Evolutionary conservation across 2,329 filamentous ascomycete species (phyloP), one percentile per base, ranked within the genome.

Genomic region (Raffaelea arxii): DNA sequence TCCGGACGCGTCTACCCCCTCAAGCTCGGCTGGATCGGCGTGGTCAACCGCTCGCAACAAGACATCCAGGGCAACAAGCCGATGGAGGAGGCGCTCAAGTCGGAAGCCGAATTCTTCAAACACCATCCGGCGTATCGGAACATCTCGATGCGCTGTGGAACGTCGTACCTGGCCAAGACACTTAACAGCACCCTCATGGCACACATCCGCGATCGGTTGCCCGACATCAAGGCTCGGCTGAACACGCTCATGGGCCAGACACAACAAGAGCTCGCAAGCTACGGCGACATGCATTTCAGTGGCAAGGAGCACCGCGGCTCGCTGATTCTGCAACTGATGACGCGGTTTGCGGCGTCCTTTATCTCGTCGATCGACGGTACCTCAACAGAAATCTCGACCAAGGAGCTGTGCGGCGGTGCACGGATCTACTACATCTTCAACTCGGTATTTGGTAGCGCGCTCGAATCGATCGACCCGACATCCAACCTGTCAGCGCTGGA

Each of bases 211-310:
- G 92, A 98, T 62, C 81, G 92, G 41, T 71, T 98, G 57, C 92
- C 92, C 25, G 92, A 98, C 64, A 98, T 98, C 71, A 98, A 98
- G 68, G 92, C 92, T 43, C 83, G 92, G 46, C 75, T 98, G 51
- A 98, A 98, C 65, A 98, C 92, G 1, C 71, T 98, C 44, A 98
- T 98, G 92, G 92, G 92, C n/a, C 92, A 98, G 66, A 97, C 92
- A 42, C 92, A 98, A 62, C 92, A 98, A 69, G 92, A 98, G 65
- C 75, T 98, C 48, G 92, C 92, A 38, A 95, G 91, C 65, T 98
- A 98, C 61, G 92, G 92, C 32, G 94, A 97, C 62, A 94, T 92
- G 71, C 86, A 94, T 57, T 98, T 98, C 62, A 94, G 86, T 53
- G 92, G 92, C 57, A 95, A 95, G 64, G 92, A 97, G 64, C 92